These are phyloP conservation scores for Gossypium davidsonii DNA, from an alignment of 441 rosid species.

Conservation along the genomic window DNA sequence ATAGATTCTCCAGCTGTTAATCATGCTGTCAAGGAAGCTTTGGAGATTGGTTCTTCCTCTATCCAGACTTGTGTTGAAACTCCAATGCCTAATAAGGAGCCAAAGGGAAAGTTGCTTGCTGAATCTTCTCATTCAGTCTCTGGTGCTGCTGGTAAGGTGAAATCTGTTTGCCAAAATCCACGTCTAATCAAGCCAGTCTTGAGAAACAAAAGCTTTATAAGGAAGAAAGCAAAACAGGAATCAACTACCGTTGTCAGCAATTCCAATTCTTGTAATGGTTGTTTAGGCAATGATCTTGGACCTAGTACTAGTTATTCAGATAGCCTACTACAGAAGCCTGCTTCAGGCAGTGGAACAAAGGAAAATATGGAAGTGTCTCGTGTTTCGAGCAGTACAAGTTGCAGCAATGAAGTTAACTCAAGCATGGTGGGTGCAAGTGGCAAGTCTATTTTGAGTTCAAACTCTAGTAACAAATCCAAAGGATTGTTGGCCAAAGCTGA, in stretches of 20 bases:
- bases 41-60: conserved; percentile 23
- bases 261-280: conserved; percentile 22
- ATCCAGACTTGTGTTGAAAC: conserved; percentile 18
- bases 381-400: conserved; percentile 29
- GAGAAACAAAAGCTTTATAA: conserved; percentile 41
- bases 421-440: conserved; percentile 28
- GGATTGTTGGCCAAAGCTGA: conserved; percentile 34
- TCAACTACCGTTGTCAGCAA: conserved; percentile 26
- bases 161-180: conserved; percentile 27
- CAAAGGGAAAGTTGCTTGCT: conserved; percentile 31
- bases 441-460: conserved; percentile 28
- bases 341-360: conserved; percentile 26
- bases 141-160: conserved; percentile 18
- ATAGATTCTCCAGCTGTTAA: conserved; percentile 21
- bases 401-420: conserved; percentile 33
- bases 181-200: conserved; percentile 47
- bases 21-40: conserved; percentile 16
- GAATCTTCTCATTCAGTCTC: conserved; percentile 26
- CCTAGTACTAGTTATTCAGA: conserved; percentile 33
- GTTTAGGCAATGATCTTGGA: conserved; percentile 26
- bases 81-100: conserved; percentile 25
- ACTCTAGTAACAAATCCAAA: conserved; percentile 25
- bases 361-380: conserved; percentile 31
- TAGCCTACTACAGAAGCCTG: conserved; percentile 13
- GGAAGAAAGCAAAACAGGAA: conserved; percentile 52